phyloP scores from a whole-genome alignment of 257 asterid genomes.

The Solanum chiquidenum region DNA sequence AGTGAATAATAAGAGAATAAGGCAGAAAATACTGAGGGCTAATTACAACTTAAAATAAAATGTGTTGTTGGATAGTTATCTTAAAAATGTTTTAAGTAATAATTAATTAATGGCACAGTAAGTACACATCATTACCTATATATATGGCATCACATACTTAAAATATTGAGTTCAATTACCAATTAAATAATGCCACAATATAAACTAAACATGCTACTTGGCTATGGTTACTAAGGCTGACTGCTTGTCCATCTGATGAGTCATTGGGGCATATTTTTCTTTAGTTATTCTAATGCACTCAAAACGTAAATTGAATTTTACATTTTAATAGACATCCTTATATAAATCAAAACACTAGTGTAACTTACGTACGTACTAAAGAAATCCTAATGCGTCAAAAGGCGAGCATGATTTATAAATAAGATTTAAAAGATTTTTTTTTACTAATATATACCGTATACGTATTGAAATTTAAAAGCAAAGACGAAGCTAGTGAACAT shows the following conservation, averaged over 20 bases:
- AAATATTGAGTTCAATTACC: background rate
- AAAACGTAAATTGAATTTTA: slow-evolving; percentile 17
- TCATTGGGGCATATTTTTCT: slow-evolving; percentile 9
- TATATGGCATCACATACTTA: slow-evolving; percentile 20
- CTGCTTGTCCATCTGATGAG: slow-evolving; percentile 33
- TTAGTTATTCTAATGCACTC: slow-evolving; percentile 13
- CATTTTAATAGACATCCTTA: background rate
- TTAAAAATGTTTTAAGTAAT: background rate
- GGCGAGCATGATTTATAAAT: no score
- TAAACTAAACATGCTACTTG: slow-evolving; percentile 4
- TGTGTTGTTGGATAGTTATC: slow-evolving; percentile 7
- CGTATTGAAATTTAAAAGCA: no score
- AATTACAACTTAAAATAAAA: background rate
- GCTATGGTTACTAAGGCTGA: background rate
- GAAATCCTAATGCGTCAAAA: no score
- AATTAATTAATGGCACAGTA: slow-evolving; percentile 4
- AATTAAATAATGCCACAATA: slow-evolving; percentile 11
- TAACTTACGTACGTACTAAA: no score
- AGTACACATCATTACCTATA: slow-evolving; percentile 49
- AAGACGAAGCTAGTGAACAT: no score
- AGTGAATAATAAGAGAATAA: background rate
- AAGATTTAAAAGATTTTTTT: no score
- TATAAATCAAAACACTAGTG: background rate
- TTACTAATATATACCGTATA: no score
- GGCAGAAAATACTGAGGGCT: background rate